Base-by-base conservation (phyloP, 306 rosid species). In the cucumber (Cucumis sativus) region DNA sequence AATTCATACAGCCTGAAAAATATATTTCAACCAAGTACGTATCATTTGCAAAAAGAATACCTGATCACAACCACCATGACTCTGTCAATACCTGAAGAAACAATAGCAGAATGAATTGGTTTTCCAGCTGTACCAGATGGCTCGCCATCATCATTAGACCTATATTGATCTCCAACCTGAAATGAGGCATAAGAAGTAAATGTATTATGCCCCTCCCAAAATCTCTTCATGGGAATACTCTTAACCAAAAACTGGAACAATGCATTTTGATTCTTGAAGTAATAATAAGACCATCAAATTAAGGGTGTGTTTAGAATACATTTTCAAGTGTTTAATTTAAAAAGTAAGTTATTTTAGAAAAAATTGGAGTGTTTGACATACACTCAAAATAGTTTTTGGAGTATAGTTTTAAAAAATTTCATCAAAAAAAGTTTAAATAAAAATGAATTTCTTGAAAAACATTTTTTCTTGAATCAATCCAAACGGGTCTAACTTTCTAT, bases 111-210 rank as follows among this genome's bases (percentile, higher is more conserved):
- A 52, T 83, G 86, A 81, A 94, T 94, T 21, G 97, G 98, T 82
- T 94, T 94, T 72, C 98, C 97, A 25, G 97, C 97, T 6, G 97
- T 94, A 70, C 98, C 96, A 20, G 97, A 94, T 10, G 95, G 95
- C 75, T 94, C 98, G 49, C 97, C 95, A 15, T 94, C 98, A 84
- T 94, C 98, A 87, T 90, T 94, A 75, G 97, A 91, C 78, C 96
- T 89, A 62, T 75, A 94, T 79, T 91, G 98, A 85, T 88, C 96
- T 47, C 97, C 98, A 76, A 92, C 93, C 98, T 94, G 85, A 81
- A 35, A 79, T 14, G 18, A 52, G 70, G 47, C 18, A 52, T 10
- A 73, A 35, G 13, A 75, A 67, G 75, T 11, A 74, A 30, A 30
- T 74, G 15, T 12, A 39, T 35, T 17, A 49, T 8, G 18, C 55